Evolutionary conservation across 441 rosid species (phyloP), one percentile per base, ranked within the genome.

Genomic region (Jatropha multifida): DNA sequence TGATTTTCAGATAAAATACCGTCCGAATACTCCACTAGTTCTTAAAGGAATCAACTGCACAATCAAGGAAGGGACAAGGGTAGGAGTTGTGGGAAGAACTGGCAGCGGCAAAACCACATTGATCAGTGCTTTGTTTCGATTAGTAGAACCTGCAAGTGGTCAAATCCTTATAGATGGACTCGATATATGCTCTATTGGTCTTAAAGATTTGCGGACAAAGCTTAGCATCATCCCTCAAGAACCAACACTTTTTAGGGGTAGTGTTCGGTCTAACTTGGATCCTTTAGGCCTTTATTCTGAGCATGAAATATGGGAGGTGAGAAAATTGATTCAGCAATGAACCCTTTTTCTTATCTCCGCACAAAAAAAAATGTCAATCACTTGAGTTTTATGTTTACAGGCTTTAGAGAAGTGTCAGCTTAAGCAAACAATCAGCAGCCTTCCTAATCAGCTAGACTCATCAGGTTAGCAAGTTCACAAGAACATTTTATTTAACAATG

Each of bases 211-310:
- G 77, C 88, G 98, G 63, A 84, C 81, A 87, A 92, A 91, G 85
- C 91, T 94, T 27, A 87, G 98, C 81, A 92, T 94, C 83, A 92
- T 94, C 78, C 97, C 98, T 77, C 97, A 92, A 77, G 98, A 92
- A 40, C 91, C 98, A 71, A 87, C 95, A 74, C 93, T 92, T 49
- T 94, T 92, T 74, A 75, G 87, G 72, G 98, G 97, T 44, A 90
- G 92, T 63, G 82, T 94, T 59, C 82, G 98, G 49, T 88, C 93
- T 11, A 94, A 92, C 82, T 81, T 92, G 71, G 98, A 92, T 74
- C 97, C 97, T 78, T 75, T 94, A 54, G 91, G 93, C 76, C 85
- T 91, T 77, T 86, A 86, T 74, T 84, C 94, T 4, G 97, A 94
- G 41, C 76, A 76, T 65, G 91, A 92, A 70, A 87, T 92, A 81